A percentile compares a stretch with the other conserved stretches of the same genome.
Conservation (phyloP, 768 basidiomycete genomes). For the Lactarius tabidus region DNA sequence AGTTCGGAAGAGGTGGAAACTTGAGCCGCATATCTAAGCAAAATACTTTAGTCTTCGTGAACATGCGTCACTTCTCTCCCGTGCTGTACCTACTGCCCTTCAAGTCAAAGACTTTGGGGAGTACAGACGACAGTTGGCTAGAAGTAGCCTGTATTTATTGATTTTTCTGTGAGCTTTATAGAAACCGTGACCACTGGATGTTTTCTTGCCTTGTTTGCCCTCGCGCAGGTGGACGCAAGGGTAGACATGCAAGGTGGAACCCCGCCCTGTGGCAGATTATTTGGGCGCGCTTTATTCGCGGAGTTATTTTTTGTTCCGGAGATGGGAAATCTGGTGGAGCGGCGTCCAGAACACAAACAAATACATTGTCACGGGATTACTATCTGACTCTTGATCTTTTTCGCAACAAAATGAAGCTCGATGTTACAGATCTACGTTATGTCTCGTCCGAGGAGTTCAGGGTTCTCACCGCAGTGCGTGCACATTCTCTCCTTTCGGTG, state of each 20-base stretch:
- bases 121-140: slow-evolving; percentile 5
- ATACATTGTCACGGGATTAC: neutral
- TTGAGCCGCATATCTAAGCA: slow-evolving; percentile 13
- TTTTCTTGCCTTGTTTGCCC: slow-evolving; percentile 22
- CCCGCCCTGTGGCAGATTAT: neutral
- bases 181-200: neutral
- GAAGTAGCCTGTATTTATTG: slow-evolving; percentile 12
- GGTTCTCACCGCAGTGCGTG: slow-evolving; percentile 83
- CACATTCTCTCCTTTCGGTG: neutral
- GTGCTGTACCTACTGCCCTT: slow-evolving; percentile 3
- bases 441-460: slow-evolving; percentile 89
- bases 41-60: neutral
- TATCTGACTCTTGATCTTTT: neutral
- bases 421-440: slow-evolving; percentile 92
- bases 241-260: slow-evolving; percentile 7
- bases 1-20: slow-evolving; percentile 12
- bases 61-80: neutral
- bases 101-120: neutral
- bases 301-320: neutral
- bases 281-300: neutral
- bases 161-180: neutral
- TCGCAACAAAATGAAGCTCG: slow-evolving; percentile 70
- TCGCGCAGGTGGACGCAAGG: slow-evolving; percentile 10
- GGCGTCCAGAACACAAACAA: neutral
- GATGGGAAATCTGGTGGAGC: neutral